Percentiles rank a stretch among this genome's conserved stretches.
These are phyloP conservation scores for Podospora tetraspora DNA, from an alignment of 495 filamentous ascomycete genomes.

Conservation along the genomic window DNA sequence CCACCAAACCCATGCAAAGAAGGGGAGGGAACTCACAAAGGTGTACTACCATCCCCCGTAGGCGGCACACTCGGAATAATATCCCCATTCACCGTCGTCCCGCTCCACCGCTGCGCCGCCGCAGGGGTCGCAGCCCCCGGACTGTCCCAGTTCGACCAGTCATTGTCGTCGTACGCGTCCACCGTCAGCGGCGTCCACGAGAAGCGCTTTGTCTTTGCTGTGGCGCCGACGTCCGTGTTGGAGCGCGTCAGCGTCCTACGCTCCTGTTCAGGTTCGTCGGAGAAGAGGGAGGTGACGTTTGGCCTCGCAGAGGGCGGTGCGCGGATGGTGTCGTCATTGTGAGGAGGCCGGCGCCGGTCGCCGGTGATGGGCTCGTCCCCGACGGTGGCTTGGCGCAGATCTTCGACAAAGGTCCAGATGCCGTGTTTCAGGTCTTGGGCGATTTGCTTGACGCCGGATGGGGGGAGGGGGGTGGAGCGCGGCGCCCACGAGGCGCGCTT, in stretches of 20 bases:
- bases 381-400: slow-evolving; percentile 88
- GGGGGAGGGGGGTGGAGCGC: slow-evolving; percentile 27
- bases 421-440: slow-evolving; percentile 85
- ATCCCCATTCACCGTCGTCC: slow-evolving; percentile 44
- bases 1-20: background rate
- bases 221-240: slow-evolving; percentile 22
- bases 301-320: slow-evolving; percentile 20
- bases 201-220: slow-evolving; percentile 32
- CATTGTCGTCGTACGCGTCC: slow-evolving; percentile 57
- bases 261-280: slow-evolving; percentile 16
- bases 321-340: slow-evolving; percentile 40
- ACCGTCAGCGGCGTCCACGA: slow-evolving; percentile 45
- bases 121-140: slow-evolving; percentile 44
- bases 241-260: slow-evolving; percentile 16
- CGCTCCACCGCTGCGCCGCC: slow-evolving; percentile 40
- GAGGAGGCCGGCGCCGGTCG: too few relatives aligned
- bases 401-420: slow-evolving; percentile 95
- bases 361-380: slow-evolving; percentile 80
- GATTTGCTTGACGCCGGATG: slow-evolving; percentile 62
- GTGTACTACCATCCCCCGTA: slow-evolving; percentile 31
- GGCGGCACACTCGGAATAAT: slow-evolving; percentile 37
- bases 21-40: slow-evolving; percentile 34
- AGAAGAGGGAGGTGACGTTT: slow-evolving; percentile 20
- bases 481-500: slow-evolving; percentile 48
- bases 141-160: slow-evolving; percentile 71